Evolutionary conservation across 768 basidiomycete genomes (phyloP), one percentile per base, ranked within the genome.

Genomic region (Pulveroboletus sp.): DNA sequence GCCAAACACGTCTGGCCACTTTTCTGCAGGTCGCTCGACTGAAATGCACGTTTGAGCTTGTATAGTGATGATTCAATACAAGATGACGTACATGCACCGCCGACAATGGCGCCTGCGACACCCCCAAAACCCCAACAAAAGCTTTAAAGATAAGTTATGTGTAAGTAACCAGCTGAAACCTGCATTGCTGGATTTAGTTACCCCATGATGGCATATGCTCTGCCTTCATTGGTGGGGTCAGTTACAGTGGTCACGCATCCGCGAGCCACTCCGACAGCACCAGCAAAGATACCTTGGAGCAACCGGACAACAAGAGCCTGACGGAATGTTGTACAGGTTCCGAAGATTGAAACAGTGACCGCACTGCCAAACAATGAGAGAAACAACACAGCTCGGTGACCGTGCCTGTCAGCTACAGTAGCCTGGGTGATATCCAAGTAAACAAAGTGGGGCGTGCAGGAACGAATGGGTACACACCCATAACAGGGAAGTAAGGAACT

Each of bases 121-220:
- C 94, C 96, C 53, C 95, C 96, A 56, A 98, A 80, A 52, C 93
- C 94, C 96, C 95, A 96, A 57, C 85, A 90, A 67, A 95, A 96
- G 11, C 88, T 91, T n/a, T n/a, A n/a, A n/a, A 49, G 3, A 48
- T 42, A 35, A 19, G 32, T 6, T 9, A 2, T 26, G 10, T n/a
- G 22, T 60, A 13, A 57, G 50, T 23, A 17, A 19, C 6, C 7
- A 16, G 26, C 26, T 23, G 43, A 43, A 54, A 41, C 11, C 37
- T 37, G 35, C 34, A 27, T 20, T 47, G 45, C 37, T 35, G 19
- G 42, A 50, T 4, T 29, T 32, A 22, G 10, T 38, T 57, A 87
- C 82, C 93, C 94, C 40, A 97, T 74, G 49, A 94, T 89, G 39
- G 93, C 91, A 67, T 97, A 98, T 20, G 95, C 96, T 57, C 92